Evolutionary conservation across 805 yeast species (phyloP), one percentile per base, ranked within the genome.

Genomic region (Scheffersomyces stipitis): DNA sequence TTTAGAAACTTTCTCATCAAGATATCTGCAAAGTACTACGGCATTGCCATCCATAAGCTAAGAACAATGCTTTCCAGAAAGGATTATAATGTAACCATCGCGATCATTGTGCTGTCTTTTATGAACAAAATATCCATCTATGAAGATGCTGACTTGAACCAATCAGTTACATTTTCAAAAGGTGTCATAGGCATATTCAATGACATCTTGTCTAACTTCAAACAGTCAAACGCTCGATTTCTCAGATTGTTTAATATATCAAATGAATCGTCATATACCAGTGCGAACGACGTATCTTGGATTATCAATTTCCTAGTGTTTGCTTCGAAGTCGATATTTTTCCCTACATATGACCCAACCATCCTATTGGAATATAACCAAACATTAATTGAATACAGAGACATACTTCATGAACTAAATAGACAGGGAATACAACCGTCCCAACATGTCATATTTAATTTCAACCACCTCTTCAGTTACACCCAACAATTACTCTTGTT

Each of bases 41-140:
- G 41, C 12, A 15, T 28, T 3, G 41, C 53, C 12, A 36, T 51
- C 28, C 37, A 27, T 16, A 17, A 20, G 8, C 28, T 43, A 4
- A 31, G 47, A 5, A 12, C 18, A 15, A 14, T 36, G 18, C 41
- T 30, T 33, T 7, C 23, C 24, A 14, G 26, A 8, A 33, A 30
- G 10, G 22, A 43, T 17, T 40, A 31, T 38, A 37, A 49, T 27
- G 40, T 49, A 4, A 39, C 47, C 8, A 28, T 50, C 7, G 45
- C 56, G 5, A 39, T 56, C 15, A 39, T 52, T 4, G 52, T 47
- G 4, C 42, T 51, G 14, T 48, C 52, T 9, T 17, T 50, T 8
- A 45, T 58, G 4, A 53, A 52, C 31, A 54, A 48, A 26, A 40
- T 51, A 7, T 41, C 55, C 22, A 45, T 55, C 16, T 54, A 53